Base-by-base conservation (phyloP, 73 alveolate species). In the Durusdinium trenchii region DNA sequence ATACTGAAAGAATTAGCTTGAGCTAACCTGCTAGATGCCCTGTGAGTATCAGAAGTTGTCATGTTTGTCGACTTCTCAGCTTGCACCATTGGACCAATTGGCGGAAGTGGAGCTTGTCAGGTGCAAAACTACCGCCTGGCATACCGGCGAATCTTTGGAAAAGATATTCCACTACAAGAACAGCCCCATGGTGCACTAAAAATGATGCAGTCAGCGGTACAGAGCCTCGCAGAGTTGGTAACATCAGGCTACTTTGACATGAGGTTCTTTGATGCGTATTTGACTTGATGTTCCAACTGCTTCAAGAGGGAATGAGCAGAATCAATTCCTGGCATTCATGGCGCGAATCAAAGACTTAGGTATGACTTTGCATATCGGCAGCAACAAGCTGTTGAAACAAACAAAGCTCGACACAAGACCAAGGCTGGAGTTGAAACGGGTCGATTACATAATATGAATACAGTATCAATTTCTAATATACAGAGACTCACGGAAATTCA, bases 351-450 rank as follows among this genome's bases (percentile, higher is more conserved):
- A n/a, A n/a, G n/a, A n/a, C n/a, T n/a, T n/a, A 82, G 93, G 93
- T 83, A 83, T 83, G 93, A 83, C 75, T 83, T 46, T 51, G 93
- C 93, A 16, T 26, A 50, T 61, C 93, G 93, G 43, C 93, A 83
- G 50, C 61, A 83, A 50, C 43, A 47, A 35, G 93, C 47, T 26
- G 93, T 18, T 16, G 73, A 83, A 47, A 35, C 43, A 3, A 46
- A 71, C 48, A 83, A 48, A 83, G 52, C 40, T 6, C 93, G 93
- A 36, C 51, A 83, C 9, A n/a, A 28, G 51, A 83, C 38, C 75
- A 83, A 83, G 93, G 93, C 83, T 5, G 26, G 50, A 40, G 6
- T 62, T 6, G 18, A 40, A 5, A 6, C 9, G 6, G 36, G 76
- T 62, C 43, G 76, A 26, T 35, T 12, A 40, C 32, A 23, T 20